phyloP scores from a whole-genome alignment of 805 yeast genomes.

The Ogataea siamensis region DNA sequence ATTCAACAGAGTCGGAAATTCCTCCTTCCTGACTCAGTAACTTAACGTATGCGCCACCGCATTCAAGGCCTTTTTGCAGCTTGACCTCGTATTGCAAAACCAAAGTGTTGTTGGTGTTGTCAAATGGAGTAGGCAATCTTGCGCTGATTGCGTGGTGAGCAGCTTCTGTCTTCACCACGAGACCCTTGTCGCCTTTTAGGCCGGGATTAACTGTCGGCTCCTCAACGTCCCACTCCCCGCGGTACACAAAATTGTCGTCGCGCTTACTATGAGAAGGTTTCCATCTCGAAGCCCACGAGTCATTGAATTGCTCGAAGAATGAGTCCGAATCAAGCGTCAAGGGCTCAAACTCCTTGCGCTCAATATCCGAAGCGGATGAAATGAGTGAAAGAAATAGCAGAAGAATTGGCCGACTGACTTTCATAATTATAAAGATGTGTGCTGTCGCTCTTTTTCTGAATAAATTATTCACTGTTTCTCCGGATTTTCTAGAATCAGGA shows the following conservation, averaged over 20 bases:
- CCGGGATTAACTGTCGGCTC: constrained; percentile 59
- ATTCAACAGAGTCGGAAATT: constrained; percentile 37
- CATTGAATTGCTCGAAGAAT: constrained; percentile 65
- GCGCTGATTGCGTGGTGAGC: constrained; percentile 81
- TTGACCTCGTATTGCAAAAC: constrained; percentile 91
- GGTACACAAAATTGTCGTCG: constrained; percentile 55
- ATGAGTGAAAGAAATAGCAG: constrained; percentile 13
- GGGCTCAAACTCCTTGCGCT: constrained; percentile 37
- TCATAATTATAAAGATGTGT: constrained; percentile 7
- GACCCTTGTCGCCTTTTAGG: constrained; percentile 64
- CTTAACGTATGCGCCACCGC: constrained; percentile 92
- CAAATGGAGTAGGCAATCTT: constrained; percentile 53
- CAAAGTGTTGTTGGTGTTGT: constrained; percentile 60
- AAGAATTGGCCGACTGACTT: constrained; percentile 3
- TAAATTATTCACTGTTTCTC: constrained; percentile 4
- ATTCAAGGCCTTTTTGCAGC: constrained; percentile 69
- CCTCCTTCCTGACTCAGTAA: constrained; percentile 49
- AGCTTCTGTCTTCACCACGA: constrained; percentile 72
- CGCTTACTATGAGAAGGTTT: constrained; percentile 54
- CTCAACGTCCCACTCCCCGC: constrained; percentile 76
- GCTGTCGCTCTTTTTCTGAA: background rate
- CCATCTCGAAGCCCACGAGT: constrained; percentile 49
- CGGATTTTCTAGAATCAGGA: constrained; percentile 10
- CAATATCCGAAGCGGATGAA: constrained; percentile 19
- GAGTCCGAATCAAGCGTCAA: constrained; percentile 42